Base-by-base conservation (phyloP, 2,329 filamentous ascomycete species). In the Hypoxylon sp. region DNA sequence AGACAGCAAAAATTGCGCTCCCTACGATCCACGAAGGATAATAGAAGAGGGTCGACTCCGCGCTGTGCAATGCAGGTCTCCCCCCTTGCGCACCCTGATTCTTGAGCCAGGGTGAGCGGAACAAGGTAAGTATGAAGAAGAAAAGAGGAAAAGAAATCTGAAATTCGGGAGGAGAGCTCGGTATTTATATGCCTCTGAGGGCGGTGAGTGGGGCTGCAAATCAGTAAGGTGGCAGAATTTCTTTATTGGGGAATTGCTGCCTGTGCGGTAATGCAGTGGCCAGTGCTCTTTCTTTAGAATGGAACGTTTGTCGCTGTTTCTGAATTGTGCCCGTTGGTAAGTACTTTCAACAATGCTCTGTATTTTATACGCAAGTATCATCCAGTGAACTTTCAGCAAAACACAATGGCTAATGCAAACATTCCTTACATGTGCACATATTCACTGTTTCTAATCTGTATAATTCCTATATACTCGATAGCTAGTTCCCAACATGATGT, bases 61-160 rank as follows among this genome's bases (percentile, higher is more conserved):
- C 84, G 84, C 74, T 86, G 84, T 87, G 85, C 85, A 86, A 87
- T 87, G 85, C 82, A 86, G 85, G 83, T 81, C 81, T 83, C 80
- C 73, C 76, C 72, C 63, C 64, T 72, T 73, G 60, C 62, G 33
- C 51, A 19, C 61, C 65, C 56, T 57, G 37, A 73, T 76, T 73
- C 74, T 66, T 79, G 78, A 79, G 70, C 77, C 62, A 56, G 53
- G 53, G 42, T 33, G 22, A 33, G 65, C 64, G 67, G 64, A 73
- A 75, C 63, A 79, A 80, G 77, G 79, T 80, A 80, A 80, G 78
- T 80, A 79, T 80, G 73, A 74, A 63, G 64, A 72, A 68, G 50
- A 73, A 73, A 71, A 56, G 51, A 44, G 61, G 55, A 29, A 62
- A 46, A 37, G 22, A 54, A 17, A 17, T 10, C 22, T 33, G 51